These are phyloP conservation scores for Rhizopus delemar DNA, from an alignment of 371 early-diverging fungal genomes.

Conservation along the genomic window DNA sequence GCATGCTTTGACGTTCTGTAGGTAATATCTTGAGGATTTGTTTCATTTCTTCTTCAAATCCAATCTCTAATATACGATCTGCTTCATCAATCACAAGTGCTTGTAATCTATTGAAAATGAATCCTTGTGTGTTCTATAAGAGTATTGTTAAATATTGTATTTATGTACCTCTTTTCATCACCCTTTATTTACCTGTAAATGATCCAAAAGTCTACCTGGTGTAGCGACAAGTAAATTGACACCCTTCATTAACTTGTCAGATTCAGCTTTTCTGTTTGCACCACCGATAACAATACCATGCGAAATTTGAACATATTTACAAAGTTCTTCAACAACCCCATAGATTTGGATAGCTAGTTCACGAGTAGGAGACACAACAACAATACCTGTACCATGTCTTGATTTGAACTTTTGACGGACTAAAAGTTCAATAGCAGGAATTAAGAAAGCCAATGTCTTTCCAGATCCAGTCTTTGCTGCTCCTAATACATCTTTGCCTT, in stretches of 20 bases:
- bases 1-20: conserved; percentile 88
- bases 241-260: conserved; percentile 90
- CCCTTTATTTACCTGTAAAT: conserved; percentile 66
- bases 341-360: conserved; percentile 99
- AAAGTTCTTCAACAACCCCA: conserved; percentile 93
- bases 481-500: conserved; percentile 97
- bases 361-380: conserved; percentile 99
- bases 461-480: conserved; percentile 99
- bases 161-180: not conserved
- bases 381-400: conserved; percentile 94
- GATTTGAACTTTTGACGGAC: conserved; percentile 87
- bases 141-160: not conserved
- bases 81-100: conserved; percentile 98
- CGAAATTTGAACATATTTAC: conserved; percentile 91
- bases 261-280: conserved; percentile 94
- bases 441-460: conserved; percentile 97
- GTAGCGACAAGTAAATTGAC: conserved; percentile 96
- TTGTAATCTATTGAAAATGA: conserved; percentile 88
- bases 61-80: conserved; percentile 96
- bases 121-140: conserved; percentile 82
- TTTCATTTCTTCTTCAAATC: conserved; percentile 98
- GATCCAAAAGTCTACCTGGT: conserved; percentile 97
- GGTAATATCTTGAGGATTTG: conserved; percentile 92
- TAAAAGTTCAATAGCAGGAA: conserved; percentile 94
- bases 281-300: conserved; percentile 96